phyloP scores from a whole-genome alignment of 345 rosid genomes.

The Euclidium syriacum region DNA sequence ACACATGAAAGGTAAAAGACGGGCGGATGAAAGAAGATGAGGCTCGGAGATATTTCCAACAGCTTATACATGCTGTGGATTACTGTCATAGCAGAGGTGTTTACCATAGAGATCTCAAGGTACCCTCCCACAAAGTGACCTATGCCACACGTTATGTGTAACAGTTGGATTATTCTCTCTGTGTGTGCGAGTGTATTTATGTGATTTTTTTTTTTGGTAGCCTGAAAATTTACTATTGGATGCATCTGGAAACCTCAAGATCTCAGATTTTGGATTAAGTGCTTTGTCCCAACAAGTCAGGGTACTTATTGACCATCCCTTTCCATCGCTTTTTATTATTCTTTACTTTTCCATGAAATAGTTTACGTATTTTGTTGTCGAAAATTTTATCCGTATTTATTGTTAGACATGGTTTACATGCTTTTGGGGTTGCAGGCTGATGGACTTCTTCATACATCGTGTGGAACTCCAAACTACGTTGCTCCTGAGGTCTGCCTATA shows the following conservation, averaged over 20 bases:
- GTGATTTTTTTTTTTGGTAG: conserved; percentile 51
- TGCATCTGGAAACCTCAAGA: conserved; percentile 81
- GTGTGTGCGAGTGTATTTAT: too few relatives aligned
- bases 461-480: conserved; percentile 97
- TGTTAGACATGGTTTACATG: conserved; percentile 26
- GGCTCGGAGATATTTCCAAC: conserved; percentile 91
- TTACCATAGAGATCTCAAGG: conserved; percentile 97
- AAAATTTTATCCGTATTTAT: not conserved
- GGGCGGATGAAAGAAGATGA: conserved; percentile 92
- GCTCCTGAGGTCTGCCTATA: conserved; percentile 81
- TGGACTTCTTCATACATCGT: conserved; percentile 94
- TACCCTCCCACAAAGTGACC: conserved; percentile 10
- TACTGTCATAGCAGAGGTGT: conserved; percentile 99
- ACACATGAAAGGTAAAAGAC: conserved; percentile 60
- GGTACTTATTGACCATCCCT: conserved; percentile 46
- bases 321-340: not conserved
- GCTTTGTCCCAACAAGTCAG: conserved; percentile 93
- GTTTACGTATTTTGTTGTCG: not conserved
- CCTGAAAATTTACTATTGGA: conserved; percentile 90
- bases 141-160: not conserved
- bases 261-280: conserved; percentile 97
- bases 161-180: not conserved
- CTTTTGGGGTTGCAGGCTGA: conserved; percentile 57
- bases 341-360: not conserved
- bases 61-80: conserved; percentile 90